These are phyloP conservation scores for Arabidopsis arenosa DNA, from an alignment of 345 rosid species.

Conservation along the genomic window DNA sequence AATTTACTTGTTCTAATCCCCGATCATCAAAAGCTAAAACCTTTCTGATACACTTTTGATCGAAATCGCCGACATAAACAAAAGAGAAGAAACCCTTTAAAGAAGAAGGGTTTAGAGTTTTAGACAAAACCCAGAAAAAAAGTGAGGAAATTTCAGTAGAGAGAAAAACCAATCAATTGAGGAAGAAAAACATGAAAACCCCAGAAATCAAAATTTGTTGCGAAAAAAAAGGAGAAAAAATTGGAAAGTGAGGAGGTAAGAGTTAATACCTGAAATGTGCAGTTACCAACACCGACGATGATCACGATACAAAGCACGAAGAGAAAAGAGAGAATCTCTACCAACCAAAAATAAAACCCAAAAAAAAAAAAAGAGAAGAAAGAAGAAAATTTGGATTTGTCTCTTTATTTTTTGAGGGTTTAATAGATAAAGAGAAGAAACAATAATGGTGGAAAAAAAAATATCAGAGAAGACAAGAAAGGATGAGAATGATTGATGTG, in stretches of 20 bases:
- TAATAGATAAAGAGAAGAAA: conserved; percentile 29
- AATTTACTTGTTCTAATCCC: background rate
- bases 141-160: background rate
- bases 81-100: background rate
- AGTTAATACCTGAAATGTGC: conserved; percentile 45
- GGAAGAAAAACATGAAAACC: conserved; percentile 29
- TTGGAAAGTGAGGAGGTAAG: conserved; percentile 26
- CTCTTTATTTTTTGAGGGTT: conserved; percentile 2
- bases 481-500: conserved; percentile 47
- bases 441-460: conserved; percentile 8
- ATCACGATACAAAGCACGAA: conserved; percentile 45
- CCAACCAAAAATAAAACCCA: conserved; percentile 30
- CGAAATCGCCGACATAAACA: conserved; percentile 18
- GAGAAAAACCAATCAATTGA: background rate
- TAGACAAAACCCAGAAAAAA: conserved; percentile 17
- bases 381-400: conserved; percentile 41
- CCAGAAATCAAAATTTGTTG: conserved; percentile 17
- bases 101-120: conserved; percentile 30
- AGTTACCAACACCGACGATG: conserved; percentile 48
- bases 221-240: conserved; percentile 4
- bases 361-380: conserved; percentile 11
- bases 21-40: conserved; percentile 35
- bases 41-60: conserved; percentile 18
- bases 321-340: conserved; percentile 40
- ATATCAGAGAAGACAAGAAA: conserved; percentile 26